Evolutionary conservation across 805 yeast genomes (phyloP).

Genomic region (Wickerhamomyces tratensis): DNA sequence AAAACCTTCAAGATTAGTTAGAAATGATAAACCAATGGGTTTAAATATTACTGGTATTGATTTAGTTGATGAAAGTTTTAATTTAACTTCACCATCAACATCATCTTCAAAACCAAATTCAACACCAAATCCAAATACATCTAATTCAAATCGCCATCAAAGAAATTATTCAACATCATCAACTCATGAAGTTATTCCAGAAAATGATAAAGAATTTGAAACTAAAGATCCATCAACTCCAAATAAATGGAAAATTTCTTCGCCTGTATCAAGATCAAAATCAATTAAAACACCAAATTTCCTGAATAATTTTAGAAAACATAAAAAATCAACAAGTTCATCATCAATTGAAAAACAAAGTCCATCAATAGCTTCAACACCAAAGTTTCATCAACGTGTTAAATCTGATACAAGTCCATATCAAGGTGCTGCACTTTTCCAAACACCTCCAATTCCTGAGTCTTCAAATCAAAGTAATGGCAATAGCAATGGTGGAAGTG

Average conservation of each 20-base stretch:
- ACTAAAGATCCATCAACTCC: constrained; percentile 3
- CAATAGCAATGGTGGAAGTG: background rate
- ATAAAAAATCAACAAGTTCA: constrained; percentile 14
- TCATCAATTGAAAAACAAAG: background rate
- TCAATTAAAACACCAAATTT: constrained; percentile 19
- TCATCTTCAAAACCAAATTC: constrained; percentile 4
- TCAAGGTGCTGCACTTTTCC: constrained; percentile 16
- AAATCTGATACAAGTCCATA: constrained; percentile 7
- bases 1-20: constrained; percentile 1
- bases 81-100: constrained; percentile 5
- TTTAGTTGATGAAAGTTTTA: background rate
- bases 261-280: constrained; percentile 2
- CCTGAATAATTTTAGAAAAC: constrained; percentile 12
- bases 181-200: background rate
- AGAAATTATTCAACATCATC: background rate
- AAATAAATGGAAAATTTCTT: background rate
- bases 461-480: background rate
- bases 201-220: background rate
- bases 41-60: constrained; percentile 12
- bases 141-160: too few relatives aligned
- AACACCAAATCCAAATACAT: background rate
- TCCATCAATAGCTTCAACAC: constrained; percentile 4
- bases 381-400: constrained; percentile 2
- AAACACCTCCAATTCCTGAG: constrained; percentile 18
- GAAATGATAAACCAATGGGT: constrained; percentile 11